Conservation (phyloP, 805 yeast genomes). For the Yamadazyma paraphyllophila region DNA sequence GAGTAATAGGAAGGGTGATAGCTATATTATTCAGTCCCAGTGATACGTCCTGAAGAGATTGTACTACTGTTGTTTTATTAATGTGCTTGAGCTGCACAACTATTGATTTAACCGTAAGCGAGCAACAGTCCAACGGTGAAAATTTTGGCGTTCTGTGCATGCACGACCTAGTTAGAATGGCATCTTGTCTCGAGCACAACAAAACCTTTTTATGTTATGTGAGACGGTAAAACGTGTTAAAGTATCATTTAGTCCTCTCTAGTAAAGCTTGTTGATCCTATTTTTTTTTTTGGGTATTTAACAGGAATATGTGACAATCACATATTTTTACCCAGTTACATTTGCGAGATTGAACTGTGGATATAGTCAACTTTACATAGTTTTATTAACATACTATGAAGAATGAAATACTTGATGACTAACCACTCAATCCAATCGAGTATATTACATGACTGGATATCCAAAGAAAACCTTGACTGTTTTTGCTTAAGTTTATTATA, state of each 20-base stretch:
- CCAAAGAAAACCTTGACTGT: too few relatives aligned
- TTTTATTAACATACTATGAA: not conserved
- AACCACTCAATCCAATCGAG: too few relatives aligned
- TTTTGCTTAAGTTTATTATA: too few relatives aligned
- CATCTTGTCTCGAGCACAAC: too few relatives aligned
- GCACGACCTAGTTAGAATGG: not conserved
- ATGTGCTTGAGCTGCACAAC: not conserved
- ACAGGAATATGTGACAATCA: not conserved
- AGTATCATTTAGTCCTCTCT: too few relatives aligned
- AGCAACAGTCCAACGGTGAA: not conserved
- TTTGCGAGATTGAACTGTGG: not conserved
- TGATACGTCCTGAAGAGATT: not conserved
- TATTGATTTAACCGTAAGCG: not conserved
- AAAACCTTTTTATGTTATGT: too few relatives aligned
- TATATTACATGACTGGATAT: too few relatives aligned
- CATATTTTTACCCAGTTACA: not conserved
- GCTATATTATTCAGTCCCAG: not conserved
- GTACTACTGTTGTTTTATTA: not conserved
- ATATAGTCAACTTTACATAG: not conserved
- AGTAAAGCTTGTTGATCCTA: not conserved
- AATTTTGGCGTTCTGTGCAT: conserved; percentile 1
- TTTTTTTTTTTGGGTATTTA: not conserved
- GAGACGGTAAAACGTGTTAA: too few relatives aligned
- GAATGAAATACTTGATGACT: too few relatives aligned
- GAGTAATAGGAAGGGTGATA: not conserved